A percentile compares a stretch with the other conserved stretches of the same genome.
These are phyloP conservation scores for Xylaria sp. DNA, from an alignment of 2,329 filamentous ascomycete species.

Conservation along the genomic window DNA sequence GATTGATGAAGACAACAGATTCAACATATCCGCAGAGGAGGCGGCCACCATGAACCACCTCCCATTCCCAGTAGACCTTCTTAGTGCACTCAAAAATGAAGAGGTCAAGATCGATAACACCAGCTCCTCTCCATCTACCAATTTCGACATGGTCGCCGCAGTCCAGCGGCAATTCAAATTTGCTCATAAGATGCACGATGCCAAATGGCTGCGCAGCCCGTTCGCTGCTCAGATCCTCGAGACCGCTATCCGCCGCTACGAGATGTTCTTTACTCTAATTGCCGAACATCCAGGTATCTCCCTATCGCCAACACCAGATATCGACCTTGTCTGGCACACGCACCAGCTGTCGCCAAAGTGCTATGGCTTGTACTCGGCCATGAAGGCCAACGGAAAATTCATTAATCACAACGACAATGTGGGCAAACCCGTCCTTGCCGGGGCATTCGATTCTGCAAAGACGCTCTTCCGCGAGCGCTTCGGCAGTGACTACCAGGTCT, in stretches of 20 bases:
- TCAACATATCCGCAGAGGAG: slow-evolving; percentile 4
- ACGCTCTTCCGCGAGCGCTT: slow-evolving; percentile 4
- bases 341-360: slow-evolving; percentile 5
- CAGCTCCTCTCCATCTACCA: neutral
- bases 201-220: slow-evolving; percentile 9
- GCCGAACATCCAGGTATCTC: slow-evolving; percentile 4
- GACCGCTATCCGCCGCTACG: slow-evolving; percentile 11
- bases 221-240: slow-evolving; percentile 4
- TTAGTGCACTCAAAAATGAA: slow-evolving; percentile 6
- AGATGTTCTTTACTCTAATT: slow-evolving; percentile 10
- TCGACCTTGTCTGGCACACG: slow-evolving; percentile 9
- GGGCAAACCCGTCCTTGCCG: neutral
- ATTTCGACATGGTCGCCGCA: slow-evolving; percentile 7
- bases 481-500: neutral
- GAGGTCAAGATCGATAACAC: slow-evolving; percentile 1
- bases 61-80: slow-evolving; percentile 8
- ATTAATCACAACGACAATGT: slow-evolving; percentile 1
- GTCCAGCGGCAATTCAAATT: slow-evolving; percentile 11
- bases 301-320: slow-evolving; percentile 6
- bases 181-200: slow-evolving; percentile 13
- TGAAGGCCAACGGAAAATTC: slow-evolving; percentile 4
- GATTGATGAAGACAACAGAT: neutral
- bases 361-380: slow-evolving; percentile 1
- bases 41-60: neutral
- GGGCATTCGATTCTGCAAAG: neutral